Percentiles rank a stretch among this genome's conserved stretches.
Conservation (phyloP, 2,329 filamentous ascomycete species). For the Colletotrichum plurivorum region DNA sequence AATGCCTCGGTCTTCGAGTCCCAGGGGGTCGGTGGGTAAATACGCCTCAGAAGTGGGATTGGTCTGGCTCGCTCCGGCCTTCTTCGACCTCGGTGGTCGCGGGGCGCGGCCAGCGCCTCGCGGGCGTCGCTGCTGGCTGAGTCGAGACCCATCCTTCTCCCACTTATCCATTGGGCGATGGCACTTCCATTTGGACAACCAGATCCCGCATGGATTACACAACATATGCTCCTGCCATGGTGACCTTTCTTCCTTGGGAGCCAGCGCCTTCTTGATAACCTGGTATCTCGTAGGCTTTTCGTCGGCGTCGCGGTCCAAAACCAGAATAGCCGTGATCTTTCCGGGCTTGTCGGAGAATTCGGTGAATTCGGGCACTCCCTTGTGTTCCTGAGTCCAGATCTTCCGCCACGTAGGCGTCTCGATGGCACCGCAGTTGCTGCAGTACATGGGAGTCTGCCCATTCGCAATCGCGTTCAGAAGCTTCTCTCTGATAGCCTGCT, state of each 20-base stretch:
- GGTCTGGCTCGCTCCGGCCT: conserved; percentile 60
- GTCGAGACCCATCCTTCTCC: conserved; percentile 74
- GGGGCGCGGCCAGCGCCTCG: conserved; percentile 57
- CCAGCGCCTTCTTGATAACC: conserved; percentile 82
- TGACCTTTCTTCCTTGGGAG: conserved; percentile 72
- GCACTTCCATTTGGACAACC: conserved; percentile 88
- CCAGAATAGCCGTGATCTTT: conserved; percentile 80
- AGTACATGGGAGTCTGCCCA: conserved; percentile 90
- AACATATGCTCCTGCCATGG: conserved; percentile 80
- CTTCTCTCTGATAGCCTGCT: conserved; percentile 71
- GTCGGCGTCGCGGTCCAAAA: conserved; percentile 73
- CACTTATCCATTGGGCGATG: conserved; percentile 89
- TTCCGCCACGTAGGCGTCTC: conserved; percentile 98
- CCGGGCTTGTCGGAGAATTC: conserved; percentile 82
- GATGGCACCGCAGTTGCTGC: conserved; percentile 93
- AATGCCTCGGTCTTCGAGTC: conserved; percentile 49
- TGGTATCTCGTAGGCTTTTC: conserved; percentile 78
- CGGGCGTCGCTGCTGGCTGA: conserved; percentile 67
- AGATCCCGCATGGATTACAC: conserved; percentile 97
- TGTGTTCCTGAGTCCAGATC: conserved; percentile 84
- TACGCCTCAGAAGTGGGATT: conserved; percentile 69
- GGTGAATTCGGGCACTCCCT: conserved; percentile 78
- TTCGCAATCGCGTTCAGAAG: conserved; percentile 77
- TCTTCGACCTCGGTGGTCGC: conserved; percentile 59
- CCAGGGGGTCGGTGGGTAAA: conserved; percentile 67